Conservation (phyloP, 78 protist species). For the Mantamonas sphyraenae region DNA sequence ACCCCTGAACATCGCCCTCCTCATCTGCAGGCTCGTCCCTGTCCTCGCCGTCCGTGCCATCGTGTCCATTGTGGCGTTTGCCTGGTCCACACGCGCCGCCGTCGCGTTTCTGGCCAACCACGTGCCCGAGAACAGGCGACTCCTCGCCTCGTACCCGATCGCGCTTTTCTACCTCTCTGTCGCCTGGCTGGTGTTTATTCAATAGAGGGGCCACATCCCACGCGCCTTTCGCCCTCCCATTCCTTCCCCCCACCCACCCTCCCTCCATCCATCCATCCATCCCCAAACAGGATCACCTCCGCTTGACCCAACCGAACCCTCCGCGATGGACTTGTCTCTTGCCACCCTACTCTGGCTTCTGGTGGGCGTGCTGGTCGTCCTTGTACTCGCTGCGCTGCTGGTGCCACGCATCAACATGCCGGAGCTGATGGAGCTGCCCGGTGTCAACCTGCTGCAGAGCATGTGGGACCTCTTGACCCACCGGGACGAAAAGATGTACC, state of each 20-base stretch:
- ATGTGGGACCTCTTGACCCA: background rate
- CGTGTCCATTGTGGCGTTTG: background rate
- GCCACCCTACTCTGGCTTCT: background rate
- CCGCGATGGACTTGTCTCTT: background rate
- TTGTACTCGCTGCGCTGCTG: background rate
- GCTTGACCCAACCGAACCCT: background rate
- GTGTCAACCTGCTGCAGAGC: background rate
- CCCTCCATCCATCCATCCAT: background rate
- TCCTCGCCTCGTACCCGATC: constrained; percentile 48
- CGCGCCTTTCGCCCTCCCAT: background rate
- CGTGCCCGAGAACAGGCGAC: constrained; percentile 5
- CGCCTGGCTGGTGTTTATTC: constrained; percentile 22
- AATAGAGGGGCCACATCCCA: too few species aligned
- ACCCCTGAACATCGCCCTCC: constrained; percentile 63
- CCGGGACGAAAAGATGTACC: background rate
- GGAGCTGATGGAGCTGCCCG: background rate
- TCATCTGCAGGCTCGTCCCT: constrained; percentile 15
- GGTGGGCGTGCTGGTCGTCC: background rate
- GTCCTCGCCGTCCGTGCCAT: background rate
- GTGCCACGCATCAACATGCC: background rate
- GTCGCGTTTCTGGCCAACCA: constrained; percentile 18
- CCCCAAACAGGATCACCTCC: background rate
- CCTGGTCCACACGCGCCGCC: constrained; percentile 21
- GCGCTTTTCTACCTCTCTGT: constrained; percentile 39
- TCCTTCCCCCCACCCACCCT: background rate